Evolutionary conservation across 139 green algal species (phyloP).

Genomic region (Yamagishiella unicocca): DNA sequence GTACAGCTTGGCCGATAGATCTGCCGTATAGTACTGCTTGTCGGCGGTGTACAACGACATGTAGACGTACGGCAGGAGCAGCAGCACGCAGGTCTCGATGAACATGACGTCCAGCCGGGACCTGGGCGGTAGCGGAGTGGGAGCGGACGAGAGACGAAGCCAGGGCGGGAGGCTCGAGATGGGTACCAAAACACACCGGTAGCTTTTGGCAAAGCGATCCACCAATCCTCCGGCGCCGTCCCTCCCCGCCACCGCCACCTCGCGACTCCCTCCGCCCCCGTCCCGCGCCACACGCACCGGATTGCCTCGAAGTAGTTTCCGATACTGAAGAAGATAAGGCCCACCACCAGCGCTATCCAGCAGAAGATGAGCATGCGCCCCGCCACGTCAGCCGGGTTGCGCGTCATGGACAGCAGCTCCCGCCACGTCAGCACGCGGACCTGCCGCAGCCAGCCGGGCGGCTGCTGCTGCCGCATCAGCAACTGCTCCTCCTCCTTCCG

Average conservation of each 20-base stretch:
- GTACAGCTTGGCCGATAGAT: slow-evolving; percentile 71
- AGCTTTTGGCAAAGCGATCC: too few species aligned
- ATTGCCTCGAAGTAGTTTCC: slow-evolving; percentile 36
- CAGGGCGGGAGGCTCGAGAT: not conserved
- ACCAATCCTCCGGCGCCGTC: not conserved
- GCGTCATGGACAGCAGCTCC: slow-evolving; percentile 62
- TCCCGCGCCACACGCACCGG: not conserved
- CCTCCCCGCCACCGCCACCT: not conserved
- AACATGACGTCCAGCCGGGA: slow-evolving; percentile 73
- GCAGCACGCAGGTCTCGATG: slow-evolving; percentile 65
- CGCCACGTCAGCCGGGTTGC: slow-evolving; percentile 80
- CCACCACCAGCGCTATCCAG: slow-evolving; percentile 75
- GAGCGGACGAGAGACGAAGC: not conserved
- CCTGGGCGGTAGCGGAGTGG: not conserved
- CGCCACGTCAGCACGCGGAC: slow-evolving; percentile 61
- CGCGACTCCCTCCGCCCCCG: not conserved
- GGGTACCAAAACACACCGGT: too few species aligned
- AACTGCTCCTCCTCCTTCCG: not conserved
- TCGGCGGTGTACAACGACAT: slow-evolving; percentile 76
- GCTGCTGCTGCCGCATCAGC: not conserved
- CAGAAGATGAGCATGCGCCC: slow-evolving; percentile 75
- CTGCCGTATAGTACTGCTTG: slow-evolving; percentile 74
- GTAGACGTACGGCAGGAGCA: slow-evolving; percentile 79
- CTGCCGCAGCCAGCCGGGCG: slow-evolving; percentile 15
- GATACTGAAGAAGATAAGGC: slow-evolving; percentile 76